phyloP scores from a whole-genome alignment of 2,329 filamentous ascomycete species.

The Colletotrichum chlorophyti region DNA sequence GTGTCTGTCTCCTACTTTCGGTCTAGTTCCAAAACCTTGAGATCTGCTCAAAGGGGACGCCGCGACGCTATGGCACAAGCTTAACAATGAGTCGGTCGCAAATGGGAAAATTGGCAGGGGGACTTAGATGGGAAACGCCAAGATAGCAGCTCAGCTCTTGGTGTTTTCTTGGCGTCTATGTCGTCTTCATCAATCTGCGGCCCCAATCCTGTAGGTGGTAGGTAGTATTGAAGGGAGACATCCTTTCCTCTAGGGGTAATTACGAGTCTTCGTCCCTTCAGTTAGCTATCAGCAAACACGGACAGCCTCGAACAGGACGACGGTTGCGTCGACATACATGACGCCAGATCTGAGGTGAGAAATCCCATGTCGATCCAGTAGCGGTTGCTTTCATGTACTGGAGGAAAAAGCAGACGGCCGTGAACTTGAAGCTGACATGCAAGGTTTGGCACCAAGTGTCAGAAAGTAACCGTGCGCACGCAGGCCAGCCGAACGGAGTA shows the following conservation, averaged over 20 bases:
- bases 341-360: too few species aligned
- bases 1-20: background rate
- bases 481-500: conserved; percentile 7
- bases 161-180: background rate
- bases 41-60: background rate
- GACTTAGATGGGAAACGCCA: too few species aligned
- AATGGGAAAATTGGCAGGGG: too few species aligned
- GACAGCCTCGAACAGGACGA: too few species aligned
- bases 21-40: background rate
- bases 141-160: background rate
- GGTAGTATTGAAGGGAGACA: background rate
- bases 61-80: background rate
- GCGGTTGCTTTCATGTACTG: too few species aligned
- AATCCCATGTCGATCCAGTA: too few species aligned
- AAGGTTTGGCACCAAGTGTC: conserved; percentile 27
- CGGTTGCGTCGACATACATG: too few species aligned
- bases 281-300: too few species aligned
- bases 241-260: too few species aligned
- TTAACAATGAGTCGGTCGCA: too few species aligned
- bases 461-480: conserved; percentile 25
- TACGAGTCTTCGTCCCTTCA: too few species aligned
- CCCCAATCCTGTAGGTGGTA: background rate
- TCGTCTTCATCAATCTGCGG: background rate
- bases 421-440: background rate
- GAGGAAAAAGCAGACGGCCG: too few species aligned